Conservation (phyloP, 352 stramenopile species). For the Aphanomyces invadans region DNA sequence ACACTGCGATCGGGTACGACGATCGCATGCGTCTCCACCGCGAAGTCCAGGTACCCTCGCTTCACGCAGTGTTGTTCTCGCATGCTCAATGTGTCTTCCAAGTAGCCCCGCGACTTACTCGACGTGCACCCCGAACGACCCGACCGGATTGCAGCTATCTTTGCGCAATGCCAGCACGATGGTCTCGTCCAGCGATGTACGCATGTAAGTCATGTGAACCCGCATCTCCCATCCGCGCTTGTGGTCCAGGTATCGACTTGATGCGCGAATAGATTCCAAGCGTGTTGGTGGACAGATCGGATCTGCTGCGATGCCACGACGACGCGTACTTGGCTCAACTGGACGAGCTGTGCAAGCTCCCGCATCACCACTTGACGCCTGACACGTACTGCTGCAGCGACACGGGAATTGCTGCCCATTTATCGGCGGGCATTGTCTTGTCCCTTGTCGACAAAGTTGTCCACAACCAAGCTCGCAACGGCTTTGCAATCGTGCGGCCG, state of each 20-base stretch:
- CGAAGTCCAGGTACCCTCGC: constrained; percentile 10
- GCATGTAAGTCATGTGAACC: neutral
- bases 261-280: constrained; percentile 19
- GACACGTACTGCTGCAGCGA: constrained; percentile 24
- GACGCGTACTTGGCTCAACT: constrained; percentile 13
- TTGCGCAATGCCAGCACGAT: constrained; percentile 15
- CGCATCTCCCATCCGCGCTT: neutral
- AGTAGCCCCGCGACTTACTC: constrained; percentile 10
- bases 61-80: neutral
- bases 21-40: constrained; percentile 22
- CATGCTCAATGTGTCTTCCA: neutral
- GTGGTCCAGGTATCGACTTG: neutral
- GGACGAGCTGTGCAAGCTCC: constrained; percentile 14
- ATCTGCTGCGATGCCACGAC: constrained; percentile 14
- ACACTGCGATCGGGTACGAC: constrained; percentile 22
- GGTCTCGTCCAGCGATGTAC: constrained; percentile 20
- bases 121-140: constrained; percentile 22
- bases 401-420: neutral
- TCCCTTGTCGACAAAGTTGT: constrained; percentile 18
- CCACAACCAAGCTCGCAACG: constrained; percentile 8
- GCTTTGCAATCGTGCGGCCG: constrained; percentile 21
- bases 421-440: constrained; percentile 20
- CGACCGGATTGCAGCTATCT: constrained; percentile 23
- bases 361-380: constrained; percentile 16
- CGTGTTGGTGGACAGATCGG: constrained; percentile 10